phyloP scores from a whole-genome alignment of 2,329 filamentous ascomycete species.

The Plenodomus lindquistii region DNA sequence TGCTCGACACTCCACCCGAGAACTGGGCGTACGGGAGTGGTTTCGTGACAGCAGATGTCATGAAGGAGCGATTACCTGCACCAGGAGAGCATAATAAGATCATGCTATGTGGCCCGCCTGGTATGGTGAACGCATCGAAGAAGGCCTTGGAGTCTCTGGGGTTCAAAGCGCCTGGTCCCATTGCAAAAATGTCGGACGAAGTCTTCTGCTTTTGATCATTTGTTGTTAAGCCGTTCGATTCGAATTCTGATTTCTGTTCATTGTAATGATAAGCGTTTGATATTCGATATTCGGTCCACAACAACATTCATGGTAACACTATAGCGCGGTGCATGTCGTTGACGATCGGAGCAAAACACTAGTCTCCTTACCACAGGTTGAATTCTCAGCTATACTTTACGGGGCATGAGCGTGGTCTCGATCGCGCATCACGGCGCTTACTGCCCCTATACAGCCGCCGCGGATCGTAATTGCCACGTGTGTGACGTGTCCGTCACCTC shows the following conservation, averaged over 20 bases:
- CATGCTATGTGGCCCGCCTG: constrained; percentile 64
- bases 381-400: no score
- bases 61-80: constrained; percentile 55
- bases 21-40: constrained; percentile 12
- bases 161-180: constrained; percentile 55
- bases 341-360: no score
- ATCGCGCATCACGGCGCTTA: no score
- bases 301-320: no score
- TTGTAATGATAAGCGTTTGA: no score
- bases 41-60: constrained; percentile 50
- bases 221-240: background rate
- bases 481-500: background rate
- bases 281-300: no score
- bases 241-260: background rate
- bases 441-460: no score
- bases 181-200: constrained; percentile 59
- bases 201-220: constrained; percentile 56
- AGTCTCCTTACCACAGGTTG: no score
- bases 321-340: no score
- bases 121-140: constrained; percentile 61
- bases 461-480: no score
- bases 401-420: no score
- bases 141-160: constrained; percentile 50
- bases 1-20: constrained; percentile 48
- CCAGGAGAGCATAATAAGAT: constrained; percentile 55